Percentiles rank a stretch among this genome's conserved stretches.
Evolutionary conservation across 2,329 filamentous ascomycete genomes (phyloP).

Genomic region (Microdochium nivale): DNA sequence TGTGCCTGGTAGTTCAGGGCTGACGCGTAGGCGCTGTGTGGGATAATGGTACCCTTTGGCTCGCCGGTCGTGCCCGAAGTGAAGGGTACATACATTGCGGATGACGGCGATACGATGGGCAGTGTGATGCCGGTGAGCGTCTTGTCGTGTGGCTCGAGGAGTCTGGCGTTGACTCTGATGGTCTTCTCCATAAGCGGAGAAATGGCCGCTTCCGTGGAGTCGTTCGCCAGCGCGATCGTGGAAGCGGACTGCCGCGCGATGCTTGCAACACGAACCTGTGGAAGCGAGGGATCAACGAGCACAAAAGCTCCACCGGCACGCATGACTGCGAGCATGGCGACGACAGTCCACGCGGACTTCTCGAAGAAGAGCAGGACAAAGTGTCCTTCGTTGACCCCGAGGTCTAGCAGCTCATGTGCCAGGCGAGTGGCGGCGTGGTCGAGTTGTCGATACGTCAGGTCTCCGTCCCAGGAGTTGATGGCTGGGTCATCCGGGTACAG

Average conservation of each 20-base stretch:
- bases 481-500: conserved; percentile 1
- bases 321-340: conserved; percentile 11
- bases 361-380: conserved; percentile 16
- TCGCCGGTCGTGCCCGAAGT: neutral
- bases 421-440: conserved; percentile 1
- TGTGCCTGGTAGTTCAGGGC: conserved; percentile 5
- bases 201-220: neutral
- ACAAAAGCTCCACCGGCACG: conserved; percentile 4
- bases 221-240: conserved; percentile 4
- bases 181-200: neutral
- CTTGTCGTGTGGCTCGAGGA: neutral
- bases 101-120: neutral
- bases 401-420: neutral
- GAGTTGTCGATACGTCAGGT: conserved; percentile 1
- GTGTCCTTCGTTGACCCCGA: conserved; percentile 1
- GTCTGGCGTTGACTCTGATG: neutral
- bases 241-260: conserved; percentile 20
- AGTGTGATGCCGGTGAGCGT: neutral
- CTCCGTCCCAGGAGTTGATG: conserved; percentile 4
- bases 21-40: conserved; percentile 4
- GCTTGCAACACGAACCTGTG: conserved; percentile 22
- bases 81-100: conserved; percentile 9
- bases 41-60: neutral
- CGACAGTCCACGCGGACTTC: conserved; percentile 5
- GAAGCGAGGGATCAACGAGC: conserved; percentile 12